phyloP scores from a whole-genome alignment of 305 asterid species.

The Fraxinus angustifolia region DNA sequence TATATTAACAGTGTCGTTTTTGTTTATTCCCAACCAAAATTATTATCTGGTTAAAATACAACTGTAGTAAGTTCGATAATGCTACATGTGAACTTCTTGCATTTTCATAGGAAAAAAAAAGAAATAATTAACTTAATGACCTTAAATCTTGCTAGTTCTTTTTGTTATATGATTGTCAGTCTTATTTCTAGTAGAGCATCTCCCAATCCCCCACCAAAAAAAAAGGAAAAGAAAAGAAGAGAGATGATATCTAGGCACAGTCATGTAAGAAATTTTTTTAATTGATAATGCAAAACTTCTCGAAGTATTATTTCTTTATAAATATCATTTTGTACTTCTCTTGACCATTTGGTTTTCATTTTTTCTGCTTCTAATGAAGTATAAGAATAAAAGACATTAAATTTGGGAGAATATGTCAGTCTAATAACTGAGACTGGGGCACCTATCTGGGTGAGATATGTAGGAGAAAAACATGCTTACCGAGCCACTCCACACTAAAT shows the following conservation, averaged over 20 bases:
- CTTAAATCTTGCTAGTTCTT: background rate
- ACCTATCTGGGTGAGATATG: background rate
- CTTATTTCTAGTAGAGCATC: background rate
- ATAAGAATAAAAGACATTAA: background rate
- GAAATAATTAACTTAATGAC: background rate
- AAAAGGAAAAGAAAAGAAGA: background rate
- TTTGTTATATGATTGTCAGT: background rate
- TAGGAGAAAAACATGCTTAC: background rate
- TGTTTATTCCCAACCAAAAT: background rate
- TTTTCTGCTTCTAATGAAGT: background rate
- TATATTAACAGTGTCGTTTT: slow-evolving; percentile 30
- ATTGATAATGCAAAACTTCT: background rate
- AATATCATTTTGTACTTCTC: background rate
- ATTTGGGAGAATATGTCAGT: background rate
- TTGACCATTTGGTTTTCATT: background rate
- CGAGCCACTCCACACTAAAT: background rate
- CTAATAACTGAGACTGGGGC: background rate
- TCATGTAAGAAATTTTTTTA: background rate
- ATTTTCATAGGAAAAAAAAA: background rate
- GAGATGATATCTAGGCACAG: background rate
- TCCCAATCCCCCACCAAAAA: background rate
- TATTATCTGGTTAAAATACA: slow-evolving; percentile 13
- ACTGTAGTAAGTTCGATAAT: background rate
- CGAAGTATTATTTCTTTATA: background rate
- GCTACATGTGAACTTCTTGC: background rate